Conservation (phyloP, 2,329 filamentous ascomycete genomes). For the Paramyrothecium roridum region DNA sequence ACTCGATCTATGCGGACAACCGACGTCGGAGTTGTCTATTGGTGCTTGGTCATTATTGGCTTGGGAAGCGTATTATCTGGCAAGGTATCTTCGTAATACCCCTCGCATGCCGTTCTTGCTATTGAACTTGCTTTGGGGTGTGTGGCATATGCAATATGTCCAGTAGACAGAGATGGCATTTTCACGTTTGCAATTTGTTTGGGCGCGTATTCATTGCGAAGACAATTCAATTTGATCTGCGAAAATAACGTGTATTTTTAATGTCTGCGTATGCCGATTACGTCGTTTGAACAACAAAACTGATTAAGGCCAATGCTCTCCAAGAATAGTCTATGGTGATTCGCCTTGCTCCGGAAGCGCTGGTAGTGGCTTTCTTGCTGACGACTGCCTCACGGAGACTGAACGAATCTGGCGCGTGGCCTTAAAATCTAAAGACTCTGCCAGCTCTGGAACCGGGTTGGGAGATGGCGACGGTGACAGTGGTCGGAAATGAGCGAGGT, state of each 20-base stretch:
- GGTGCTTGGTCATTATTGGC: not conserved
- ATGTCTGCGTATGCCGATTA: too few relatives aligned
- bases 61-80: not conserved
- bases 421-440: not conserved
- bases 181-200: too few relatives aligned
- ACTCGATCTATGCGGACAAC: too few relatives aligned
- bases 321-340: not conserved
- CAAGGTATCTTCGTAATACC: too few relatives aligned
- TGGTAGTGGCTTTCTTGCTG: conserved; percentile 10
- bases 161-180: not conserved
- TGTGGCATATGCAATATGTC: not conserved
- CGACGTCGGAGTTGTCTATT: not conserved
- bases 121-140: not conserved
- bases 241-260: too few relatives aligned
- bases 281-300: too few relatives aligned
- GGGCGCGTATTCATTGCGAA: too few relatives aligned
- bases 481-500: not conserved
- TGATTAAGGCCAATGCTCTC: too few relatives aligned
- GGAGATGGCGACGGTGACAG: not conserved
- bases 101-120: not conserved
- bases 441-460: not conserved
- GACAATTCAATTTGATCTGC: too few relatives aligned
- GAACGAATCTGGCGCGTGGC: not conserved
- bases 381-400: not conserved
- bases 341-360: conserved; percentile 10